Evolutionary conservation across 139 green algal genomes (phyloP).

Genomic region (Tetraselmis chui): DNA sequence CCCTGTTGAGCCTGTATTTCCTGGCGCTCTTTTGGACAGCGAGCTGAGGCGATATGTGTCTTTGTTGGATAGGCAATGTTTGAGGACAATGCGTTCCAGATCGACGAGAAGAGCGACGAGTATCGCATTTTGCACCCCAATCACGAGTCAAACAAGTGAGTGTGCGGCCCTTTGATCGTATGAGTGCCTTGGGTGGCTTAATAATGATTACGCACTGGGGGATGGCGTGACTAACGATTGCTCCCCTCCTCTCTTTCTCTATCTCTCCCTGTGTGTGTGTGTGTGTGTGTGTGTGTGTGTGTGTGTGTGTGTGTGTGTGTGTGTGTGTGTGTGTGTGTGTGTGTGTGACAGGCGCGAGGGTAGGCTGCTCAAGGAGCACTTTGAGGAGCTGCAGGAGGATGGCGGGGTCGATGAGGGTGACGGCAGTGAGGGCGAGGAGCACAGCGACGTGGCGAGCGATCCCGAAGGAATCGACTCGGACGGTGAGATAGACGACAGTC

Average conservation of each 20-base stretch:
- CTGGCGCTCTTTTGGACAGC: no score
- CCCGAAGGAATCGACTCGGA: not conserved
- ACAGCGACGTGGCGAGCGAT: not conserved
- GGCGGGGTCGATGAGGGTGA: not conserved
- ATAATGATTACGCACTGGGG: no score
- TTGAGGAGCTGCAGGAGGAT: slow-evolving; percentile 33
- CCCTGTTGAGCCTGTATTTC: no score
- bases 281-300: no score
- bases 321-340: no score
- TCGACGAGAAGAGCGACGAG: slow-evolving; percentile 73
- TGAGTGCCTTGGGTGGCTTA: no score
- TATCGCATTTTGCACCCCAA: slow-evolving; percentile 87
- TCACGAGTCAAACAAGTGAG: slow-evolving; percentile 3
- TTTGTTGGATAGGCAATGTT: slow-evolving; percentile 54
- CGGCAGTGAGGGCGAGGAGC: slow-evolving; percentile 6
- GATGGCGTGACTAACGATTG: no score
- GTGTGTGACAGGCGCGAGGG: not conserved
- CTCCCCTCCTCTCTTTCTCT: no score
- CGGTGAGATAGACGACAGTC: not conserved
- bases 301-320: no score
- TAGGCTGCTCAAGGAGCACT: slow-evolving; percentile 58
- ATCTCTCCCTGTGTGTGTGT: no score
- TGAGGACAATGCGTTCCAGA: slow-evolving; percentile 68
- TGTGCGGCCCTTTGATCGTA: no score
- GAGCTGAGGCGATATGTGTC: no score